Conservation (phyloP, 2,329 filamentous ascomycete genomes). For the Colletotrichum graminicola region DNA sequence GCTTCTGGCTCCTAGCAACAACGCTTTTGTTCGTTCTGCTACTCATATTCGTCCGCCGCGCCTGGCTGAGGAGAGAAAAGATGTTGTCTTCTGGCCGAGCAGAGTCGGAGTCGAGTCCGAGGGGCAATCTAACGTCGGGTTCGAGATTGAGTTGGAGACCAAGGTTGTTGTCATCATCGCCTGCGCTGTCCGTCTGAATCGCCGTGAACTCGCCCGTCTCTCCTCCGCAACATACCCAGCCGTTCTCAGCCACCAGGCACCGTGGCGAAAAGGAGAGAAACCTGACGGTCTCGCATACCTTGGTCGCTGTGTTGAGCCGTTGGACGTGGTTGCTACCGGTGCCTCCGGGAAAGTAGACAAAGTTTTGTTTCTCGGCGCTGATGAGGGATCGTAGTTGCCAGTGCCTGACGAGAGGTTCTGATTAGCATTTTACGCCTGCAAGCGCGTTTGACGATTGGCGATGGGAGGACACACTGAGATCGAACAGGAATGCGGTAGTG, state of each 20-base stretch:
- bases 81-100: conserved; percentile 51
- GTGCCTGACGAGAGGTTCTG: conserved; percentile 66
- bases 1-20: conserved; percentile 64
- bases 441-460: conserved; percentile 11
- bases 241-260: conserved; percentile 87
- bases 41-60: conserved; percentile 48
- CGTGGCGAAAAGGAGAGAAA: conserved; percentile 80
- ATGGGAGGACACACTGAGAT: conserved; percentile 62
- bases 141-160: conserved; percentile 49
- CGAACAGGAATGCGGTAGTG: conserved; percentile 77
- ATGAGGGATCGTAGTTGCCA: conserved; percentile 93
- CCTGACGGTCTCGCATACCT: conserved; percentile 79
- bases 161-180: conserved; percentile 47
- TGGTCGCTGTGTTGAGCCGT: conserved; percentile 75
- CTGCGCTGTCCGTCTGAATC: conserved; percentile 70
- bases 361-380: conserved; percentile 80
- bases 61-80: conserved; percentile 54
- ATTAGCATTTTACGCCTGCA: conserved; percentile 25
- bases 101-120: conserved; percentile 48
- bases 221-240: conserved; percentile 92
- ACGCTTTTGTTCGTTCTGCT: conserved; percentile 58
- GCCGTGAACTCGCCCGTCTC: conserved; percentile 89
- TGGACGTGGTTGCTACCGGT: conserved; percentile 74
- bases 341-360: conserved; percentile 88
- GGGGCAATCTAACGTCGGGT: conserved; percentile 50